phyloP scores from a whole-genome alignment of 176 grass and related monocot genomes.

The Carex pumila region DNA sequence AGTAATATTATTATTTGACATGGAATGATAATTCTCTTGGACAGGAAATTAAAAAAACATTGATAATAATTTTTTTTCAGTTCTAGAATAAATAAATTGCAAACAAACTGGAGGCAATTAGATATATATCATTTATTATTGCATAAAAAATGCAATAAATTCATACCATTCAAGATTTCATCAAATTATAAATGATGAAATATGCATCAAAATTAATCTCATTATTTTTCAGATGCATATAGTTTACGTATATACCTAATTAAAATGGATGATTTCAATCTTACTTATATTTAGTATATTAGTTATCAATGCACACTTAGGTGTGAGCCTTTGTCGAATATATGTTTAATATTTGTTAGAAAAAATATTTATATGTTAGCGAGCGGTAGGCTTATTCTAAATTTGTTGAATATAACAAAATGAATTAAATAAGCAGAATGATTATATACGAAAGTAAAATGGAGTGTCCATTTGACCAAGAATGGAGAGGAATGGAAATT shows the following conservation, averaged over 20 bases:
- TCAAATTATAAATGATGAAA: neutral
- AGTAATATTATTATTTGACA: neutral
- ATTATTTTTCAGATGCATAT: neutral
- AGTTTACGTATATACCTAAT: neutral
- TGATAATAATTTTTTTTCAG: neutral
- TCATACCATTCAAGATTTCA: neutral
- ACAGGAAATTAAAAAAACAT: neutral
- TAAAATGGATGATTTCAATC: neutral
- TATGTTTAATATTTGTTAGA: neutral
- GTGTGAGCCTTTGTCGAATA: neutral
- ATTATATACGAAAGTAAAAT: neutral
- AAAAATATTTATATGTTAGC: neutral
- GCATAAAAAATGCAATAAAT: neutral
- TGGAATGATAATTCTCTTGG: neutral
- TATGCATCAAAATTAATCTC: neutral
- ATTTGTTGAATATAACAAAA: neutral
- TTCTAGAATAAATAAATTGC: neutral
- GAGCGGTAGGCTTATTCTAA: neutral
- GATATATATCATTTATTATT: neutral
- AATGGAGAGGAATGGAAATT: conserved; percentile 9
- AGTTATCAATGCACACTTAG: neutral
- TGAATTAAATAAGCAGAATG: neutral
- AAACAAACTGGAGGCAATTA: neutral
- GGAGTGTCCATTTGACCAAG: neutral
- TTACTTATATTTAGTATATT: neutral